Evolutionary conservation across 2,329 filamentous ascomycete genomes (phyloP), one percentile per base, ranked within the genome.

Genomic region (Raffaelea deltoideospora): DNA sequence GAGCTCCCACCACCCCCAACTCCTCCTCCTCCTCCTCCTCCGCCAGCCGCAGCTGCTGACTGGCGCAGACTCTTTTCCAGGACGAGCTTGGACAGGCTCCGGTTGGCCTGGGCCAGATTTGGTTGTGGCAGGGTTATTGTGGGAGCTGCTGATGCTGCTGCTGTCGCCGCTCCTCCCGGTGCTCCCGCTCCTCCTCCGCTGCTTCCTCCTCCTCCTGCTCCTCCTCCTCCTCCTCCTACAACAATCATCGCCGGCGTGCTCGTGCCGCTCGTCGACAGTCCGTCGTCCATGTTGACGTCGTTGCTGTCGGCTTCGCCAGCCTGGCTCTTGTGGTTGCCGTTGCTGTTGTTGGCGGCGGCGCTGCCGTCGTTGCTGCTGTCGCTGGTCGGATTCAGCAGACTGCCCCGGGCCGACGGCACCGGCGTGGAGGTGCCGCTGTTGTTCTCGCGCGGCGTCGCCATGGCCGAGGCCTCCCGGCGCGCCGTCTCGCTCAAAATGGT

Each of bases 401-500:
- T n/a, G n/a, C n/a, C n/a, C n/a, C n/a, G n/a, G n/a, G n/a, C n/a
- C n/a, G n/a, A n/a, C 26, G 15, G 30, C n/a, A 24, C 18, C 44
- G 82, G 79, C 1, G 87, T 92, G 7, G 72, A 83, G 37, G 75
- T 69, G 46, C 86, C 86, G 51, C 80, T 87, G 47, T 60, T 38
- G 47, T 60, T 38, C 51, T 80, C 79, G 53, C 83, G 79, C 0
- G 84, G 69, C 2, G 73, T 94, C 14, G 80, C 84, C 51, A 87
- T 67, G 26, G 83, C 69, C 4, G 86, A 93, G n/a, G 85, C 84
- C 63, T 96, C 88, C 53, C 81, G 84, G 48, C 85, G 79, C 18
- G 82, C 75, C 11, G 81, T 83, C 51, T 98, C 90, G 41, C 85
- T 81, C 42, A 98, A 69, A 43, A 98, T 90, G 49, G 93, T 84